Conservation (phyloP, 345 rosid genomes). For the Capsella bursapastoris region DNA sequence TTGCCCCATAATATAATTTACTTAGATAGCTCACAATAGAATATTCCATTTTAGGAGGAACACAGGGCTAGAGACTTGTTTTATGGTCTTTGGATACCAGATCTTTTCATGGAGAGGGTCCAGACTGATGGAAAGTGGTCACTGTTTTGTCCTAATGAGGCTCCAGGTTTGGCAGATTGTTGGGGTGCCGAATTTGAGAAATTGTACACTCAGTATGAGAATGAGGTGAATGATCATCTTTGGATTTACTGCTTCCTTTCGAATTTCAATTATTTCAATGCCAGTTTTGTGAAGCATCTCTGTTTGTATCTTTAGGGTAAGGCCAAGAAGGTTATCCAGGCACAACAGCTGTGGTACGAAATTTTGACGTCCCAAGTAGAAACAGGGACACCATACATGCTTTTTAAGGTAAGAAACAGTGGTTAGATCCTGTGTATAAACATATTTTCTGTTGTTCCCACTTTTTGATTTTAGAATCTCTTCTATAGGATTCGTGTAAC, state of each 20-base stretch:
- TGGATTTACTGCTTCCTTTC: background rate
- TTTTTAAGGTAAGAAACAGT: conserved; percentile 68
- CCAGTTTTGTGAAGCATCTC: background rate
- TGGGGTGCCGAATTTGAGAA: conserved; percentile 85
- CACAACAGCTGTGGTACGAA: conserved; percentile 88
- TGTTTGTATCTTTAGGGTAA: conserved; percentile 60
- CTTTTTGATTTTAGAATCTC: conserved; percentile 1
- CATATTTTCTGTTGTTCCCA: background rate
- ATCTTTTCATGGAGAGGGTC: conserved; percentile 91
- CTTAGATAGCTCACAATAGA: background rate
- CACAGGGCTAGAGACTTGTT: conserved; percentile 84
- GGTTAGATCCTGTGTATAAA: background rate
- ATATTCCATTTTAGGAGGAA: conserved; percentile 59
- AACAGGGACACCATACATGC: conserved; percentile 98
- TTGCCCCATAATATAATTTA: background rate
- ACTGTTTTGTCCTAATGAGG: conserved; percentile 84
- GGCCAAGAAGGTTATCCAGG: conserved; percentile 87
- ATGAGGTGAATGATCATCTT: conserved; percentile 50
- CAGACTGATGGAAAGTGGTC: conserved; percentile 79
- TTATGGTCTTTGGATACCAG: conserved; percentile 88
- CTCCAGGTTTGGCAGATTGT: conserved; percentile 84
- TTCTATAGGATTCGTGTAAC: conserved; percentile 80
- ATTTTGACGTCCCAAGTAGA: conserved; percentile 90
- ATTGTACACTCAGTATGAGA: conserved; percentile 66
- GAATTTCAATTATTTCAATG: background rate